phyloP scores from a whole-genome alignment of 1,284 basidiomycete species.

The Pseudozyma pruni region DNA sequence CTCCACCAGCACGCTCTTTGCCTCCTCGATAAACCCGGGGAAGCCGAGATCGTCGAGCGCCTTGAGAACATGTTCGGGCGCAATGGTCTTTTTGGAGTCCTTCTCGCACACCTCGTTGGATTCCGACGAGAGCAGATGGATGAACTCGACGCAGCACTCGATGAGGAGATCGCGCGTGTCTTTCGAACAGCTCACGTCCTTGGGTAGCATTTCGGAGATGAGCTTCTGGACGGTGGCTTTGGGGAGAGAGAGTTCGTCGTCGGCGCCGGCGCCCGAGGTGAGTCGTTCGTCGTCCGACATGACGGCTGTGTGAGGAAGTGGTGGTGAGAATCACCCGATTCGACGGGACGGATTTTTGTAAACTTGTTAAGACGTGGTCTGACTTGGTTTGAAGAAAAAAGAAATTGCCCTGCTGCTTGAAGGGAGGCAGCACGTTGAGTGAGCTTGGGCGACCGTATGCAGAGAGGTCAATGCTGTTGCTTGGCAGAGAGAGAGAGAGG shows the following conservation, averaged over 20 bases:
- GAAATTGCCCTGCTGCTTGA: too few species aligned
- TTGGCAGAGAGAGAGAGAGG: background rate
- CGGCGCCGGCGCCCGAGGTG: conserved; percentile 71
- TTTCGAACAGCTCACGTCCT: conserved; percentile 89
- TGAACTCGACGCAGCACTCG: conserved; percentile 99
- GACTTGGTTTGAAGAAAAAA: too few species aligned
- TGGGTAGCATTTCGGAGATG: conserved; percentile 89
- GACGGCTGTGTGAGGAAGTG: too few species aligned
- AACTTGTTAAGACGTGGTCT: background rate
- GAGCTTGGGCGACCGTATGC: background rate
- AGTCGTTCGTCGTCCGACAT: conserved; percentile 89
- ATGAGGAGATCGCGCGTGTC: conserved; percentile 96
- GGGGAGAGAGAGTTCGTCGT: conserved; percentile 93
- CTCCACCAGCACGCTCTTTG: conserved; percentile 90
- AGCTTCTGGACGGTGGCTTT: conserved; percentile 98
- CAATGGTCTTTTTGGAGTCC: conserved; percentile 99
- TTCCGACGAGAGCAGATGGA: conserved; percentile 95
- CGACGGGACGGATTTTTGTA: background rate
- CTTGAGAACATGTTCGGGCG: conserved; percentile 93
- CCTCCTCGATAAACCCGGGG: conserved; percentile 84
- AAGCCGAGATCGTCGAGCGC: conserved; percentile 94
- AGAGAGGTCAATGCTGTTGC: background rate
- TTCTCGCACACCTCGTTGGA: conserved; percentile 98
- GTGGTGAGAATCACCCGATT: too few species aligned
- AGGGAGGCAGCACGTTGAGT: too few species aligned